Evolutionary conservation across 495 filamentous ascomycete genomes (phyloP).

Genomic region (Aspergillus incahuasiensis): DNA sequence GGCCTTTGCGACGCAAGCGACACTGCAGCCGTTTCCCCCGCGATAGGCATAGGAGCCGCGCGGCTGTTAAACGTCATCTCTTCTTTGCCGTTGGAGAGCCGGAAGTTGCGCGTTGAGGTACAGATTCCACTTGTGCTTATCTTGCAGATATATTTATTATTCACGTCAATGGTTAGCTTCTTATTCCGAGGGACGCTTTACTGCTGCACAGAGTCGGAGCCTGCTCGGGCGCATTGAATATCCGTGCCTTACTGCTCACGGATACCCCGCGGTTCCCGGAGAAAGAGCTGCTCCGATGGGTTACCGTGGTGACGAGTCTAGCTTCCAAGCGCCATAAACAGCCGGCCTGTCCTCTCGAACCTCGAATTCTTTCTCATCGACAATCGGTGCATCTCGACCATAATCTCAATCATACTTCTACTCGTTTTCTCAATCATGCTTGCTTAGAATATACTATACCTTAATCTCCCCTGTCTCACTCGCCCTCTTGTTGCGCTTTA

Average conservation of each 20-base stretch:
- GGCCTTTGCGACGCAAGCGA: conserved; percentile 29
- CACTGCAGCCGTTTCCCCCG: conserved; percentile 18
- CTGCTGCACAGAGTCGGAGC: neutral
- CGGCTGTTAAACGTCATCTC: conserved; percentile 7
- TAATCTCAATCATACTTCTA: neutral
- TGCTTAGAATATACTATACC: conserved; percentile 1
- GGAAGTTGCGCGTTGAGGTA: neutral
- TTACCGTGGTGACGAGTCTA: conserved; percentile 36
- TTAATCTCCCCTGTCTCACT: neutral
- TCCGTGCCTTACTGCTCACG: too few species aligned
- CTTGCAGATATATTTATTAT: too few species aligned
- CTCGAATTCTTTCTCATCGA: conserved; percentile 14
- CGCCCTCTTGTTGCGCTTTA: neutral
- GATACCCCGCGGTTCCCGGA: conserved; percentile 38
- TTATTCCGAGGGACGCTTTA: too few species aligned
- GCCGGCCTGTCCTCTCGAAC: conserved; percentile 19
- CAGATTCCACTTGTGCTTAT: neutral
- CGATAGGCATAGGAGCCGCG: neutral
- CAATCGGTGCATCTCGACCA: conserved; percentile 3
- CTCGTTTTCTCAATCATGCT: neutral
- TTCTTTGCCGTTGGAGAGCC: neutral
- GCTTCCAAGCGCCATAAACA: conserved; percentile 29
- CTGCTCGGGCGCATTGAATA: conserved; percentile 12
- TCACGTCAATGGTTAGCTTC: too few species aligned
- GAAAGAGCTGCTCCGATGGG: conserved; percentile 36